Percentiles rank a stretch among this genome's conserved stretches.
These are phyloP conservation scores for Gyrodon lividus DNA, from an alignment of 768 basidiomycete genomes.

Conservation along the genomic window DNA sequence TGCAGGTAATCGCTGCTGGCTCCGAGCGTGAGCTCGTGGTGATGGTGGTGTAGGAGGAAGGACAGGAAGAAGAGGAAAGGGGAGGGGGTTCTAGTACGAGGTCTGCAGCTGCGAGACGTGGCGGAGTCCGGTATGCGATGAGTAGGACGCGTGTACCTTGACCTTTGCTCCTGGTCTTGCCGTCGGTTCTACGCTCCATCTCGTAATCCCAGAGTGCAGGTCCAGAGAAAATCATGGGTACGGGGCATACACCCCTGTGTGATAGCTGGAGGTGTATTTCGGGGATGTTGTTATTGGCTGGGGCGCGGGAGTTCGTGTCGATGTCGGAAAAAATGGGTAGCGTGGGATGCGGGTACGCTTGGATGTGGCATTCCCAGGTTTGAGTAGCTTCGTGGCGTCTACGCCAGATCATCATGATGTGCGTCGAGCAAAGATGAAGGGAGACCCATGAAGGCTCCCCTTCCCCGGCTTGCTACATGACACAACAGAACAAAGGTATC, in stretches of 20 bases:
- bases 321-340: background rate
- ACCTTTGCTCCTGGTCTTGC: too few relatives aligned
- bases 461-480: background rate
- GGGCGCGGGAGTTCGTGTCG: background rate
- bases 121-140: background rate
- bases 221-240: background rate
- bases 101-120: background rate
- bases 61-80: too few relatives aligned
- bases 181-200: too few relatives aligned
- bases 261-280: background rate
- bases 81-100: background rate
- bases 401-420: background rate
- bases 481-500: background rate
- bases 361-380: background rate
- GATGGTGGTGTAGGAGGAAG: too few relatives aligned
- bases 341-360: background rate
- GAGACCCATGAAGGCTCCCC: background rate
- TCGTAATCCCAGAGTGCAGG: background rate
- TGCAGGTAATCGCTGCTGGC: background rate
- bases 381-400: background rate
- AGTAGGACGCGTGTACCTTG: background rate
- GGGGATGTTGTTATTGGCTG: background rate
- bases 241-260: background rate
- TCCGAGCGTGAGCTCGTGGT: background rate
- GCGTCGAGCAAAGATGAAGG: background rate